Evolutionary conservation across 2,329 filamentous ascomycete species (phyloP), one percentile per base, ranked within the genome.

Genomic region (Pseudocercospora macadamiae): DNA sequence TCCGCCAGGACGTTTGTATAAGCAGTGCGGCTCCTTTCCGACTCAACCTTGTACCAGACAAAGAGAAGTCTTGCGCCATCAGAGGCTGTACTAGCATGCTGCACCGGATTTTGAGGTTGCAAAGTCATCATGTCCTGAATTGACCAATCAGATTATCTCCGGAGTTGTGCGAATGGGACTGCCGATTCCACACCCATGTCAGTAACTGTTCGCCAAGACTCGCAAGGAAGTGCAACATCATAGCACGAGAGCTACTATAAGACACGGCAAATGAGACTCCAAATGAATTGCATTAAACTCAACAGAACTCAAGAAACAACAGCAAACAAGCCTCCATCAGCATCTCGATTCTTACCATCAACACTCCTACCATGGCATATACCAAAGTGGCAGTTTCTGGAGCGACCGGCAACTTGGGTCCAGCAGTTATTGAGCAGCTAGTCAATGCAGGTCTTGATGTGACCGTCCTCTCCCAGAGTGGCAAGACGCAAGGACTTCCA

Each of bases 391-490:
- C 74, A 45, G 60, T 74, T 5, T 66, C 64, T 9, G 69, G 71
- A 32, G 70, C 73, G 18, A 68, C 69, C 9, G 78, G 79, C 32
- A 77, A 77, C 55, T 70, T 80, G 9, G 79, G 78, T 2, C 71
- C 73, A 3, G 63, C 71, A 9, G 67, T 81, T 26, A 65, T 81
- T 28, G 61, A 75, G 10, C 71, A 72, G 3, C 77, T 82, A 42
- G 68, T 79, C 34, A 66, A 74, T 2, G 65, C 70, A 12, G 72
- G 73, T 9, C 73, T 75, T 64, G 64, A 62, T 42, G 65, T 84
- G 56, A 83, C 81, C 1, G 78, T 77, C 54, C 68, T 85, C 28
- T 78, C 77, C 78, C 51, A 56, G 59, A 8, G 76, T n/a, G 37
- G 74, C 25, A 80, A 79, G 60, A 77, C 68, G 2, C 69, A 65